Conservation (phyloP, 225 moss, liverwort and hornwort genomes). For the Neckera pumila region DNA sequence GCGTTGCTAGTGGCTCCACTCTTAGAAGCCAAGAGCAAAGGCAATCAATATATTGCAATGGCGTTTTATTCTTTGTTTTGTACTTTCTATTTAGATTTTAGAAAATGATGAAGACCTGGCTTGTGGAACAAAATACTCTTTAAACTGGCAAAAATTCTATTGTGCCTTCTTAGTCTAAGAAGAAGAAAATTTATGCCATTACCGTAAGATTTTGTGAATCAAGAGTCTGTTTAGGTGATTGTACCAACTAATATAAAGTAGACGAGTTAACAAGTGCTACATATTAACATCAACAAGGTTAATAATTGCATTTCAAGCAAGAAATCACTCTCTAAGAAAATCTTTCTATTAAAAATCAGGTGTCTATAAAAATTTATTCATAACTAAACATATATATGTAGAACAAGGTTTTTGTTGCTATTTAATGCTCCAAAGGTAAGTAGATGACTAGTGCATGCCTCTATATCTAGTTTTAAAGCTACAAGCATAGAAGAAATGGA, state of each 20-base stretch:
- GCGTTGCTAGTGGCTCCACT: too few relatives aligned
- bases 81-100: not conserved
- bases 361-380: not conserved
- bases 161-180: not conserved
- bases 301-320: not conserved
- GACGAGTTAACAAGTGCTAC: not conserved
- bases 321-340: not conserved
- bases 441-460: not conserved
- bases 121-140: not conserved
- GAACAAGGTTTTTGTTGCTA: not conserved
- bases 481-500: too few relatives aligned
- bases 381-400: not conserved
- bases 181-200: not conserved
- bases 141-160: not conserved
- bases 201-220: not conserved
- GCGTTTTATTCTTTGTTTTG: not conserved
- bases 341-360: accelerated
- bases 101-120: not conserved
- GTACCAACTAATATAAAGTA: too few relatives aligned
- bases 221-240: not conserved
- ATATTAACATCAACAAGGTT: not conserved
- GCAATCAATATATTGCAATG: not conserved
- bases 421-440: too few relatives aligned
- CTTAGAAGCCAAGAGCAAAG: not conserved
- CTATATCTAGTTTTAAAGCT: too few relatives aligned